A percentile compares a stretch with the other conserved stretches of the same genome.
Conservation (phyloP, 257 asterid genomes). For the Przewalskia tangutica region DNA sequence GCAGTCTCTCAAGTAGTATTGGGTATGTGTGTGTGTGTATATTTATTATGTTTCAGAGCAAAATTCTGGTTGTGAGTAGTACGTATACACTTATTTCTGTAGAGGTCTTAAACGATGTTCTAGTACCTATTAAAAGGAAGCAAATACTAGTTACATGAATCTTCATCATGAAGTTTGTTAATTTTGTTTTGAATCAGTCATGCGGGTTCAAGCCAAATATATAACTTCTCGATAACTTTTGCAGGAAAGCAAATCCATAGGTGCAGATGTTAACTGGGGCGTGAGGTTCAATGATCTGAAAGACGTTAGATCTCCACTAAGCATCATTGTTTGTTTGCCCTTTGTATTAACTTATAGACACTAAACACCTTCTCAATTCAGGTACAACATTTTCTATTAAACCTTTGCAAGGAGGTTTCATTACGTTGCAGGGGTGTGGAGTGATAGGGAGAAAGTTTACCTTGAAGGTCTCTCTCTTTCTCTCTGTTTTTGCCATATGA, state of each 20-base stretch:
- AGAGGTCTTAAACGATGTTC: background rate
- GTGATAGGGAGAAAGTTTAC: constrained; percentile 76
- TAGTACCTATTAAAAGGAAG: background rate
- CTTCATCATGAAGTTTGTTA: background rate
- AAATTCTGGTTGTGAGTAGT: background rate
- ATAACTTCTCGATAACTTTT: background rate
- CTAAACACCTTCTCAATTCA: constrained; percentile 21
- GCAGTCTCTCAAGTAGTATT: background rate
- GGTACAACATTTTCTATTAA: constrained; percentile 49
- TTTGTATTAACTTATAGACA: background rate
- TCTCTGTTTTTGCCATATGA: background rate
- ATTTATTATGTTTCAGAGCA: background rate
- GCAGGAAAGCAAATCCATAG: constrained; percentile 92
- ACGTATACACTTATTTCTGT: background rate
- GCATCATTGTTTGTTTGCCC: background rate
- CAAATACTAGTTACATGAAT: background rate
- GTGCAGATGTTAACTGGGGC: constrained; percentile 99
- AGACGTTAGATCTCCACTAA: constrained; percentile 46
- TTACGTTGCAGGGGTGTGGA: constrained; percentile 84
- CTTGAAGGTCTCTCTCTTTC: constrained; percentile 49
- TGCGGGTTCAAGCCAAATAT: background rate
- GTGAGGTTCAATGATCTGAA: constrained; percentile 75
- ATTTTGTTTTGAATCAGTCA: background rate
- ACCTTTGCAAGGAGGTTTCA: constrained; percentile 84
- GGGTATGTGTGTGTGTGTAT: background rate